Conservation (phyloP, 192 early-diverging fungal genomes). For the Umbelopsis vinacea region DNA sequence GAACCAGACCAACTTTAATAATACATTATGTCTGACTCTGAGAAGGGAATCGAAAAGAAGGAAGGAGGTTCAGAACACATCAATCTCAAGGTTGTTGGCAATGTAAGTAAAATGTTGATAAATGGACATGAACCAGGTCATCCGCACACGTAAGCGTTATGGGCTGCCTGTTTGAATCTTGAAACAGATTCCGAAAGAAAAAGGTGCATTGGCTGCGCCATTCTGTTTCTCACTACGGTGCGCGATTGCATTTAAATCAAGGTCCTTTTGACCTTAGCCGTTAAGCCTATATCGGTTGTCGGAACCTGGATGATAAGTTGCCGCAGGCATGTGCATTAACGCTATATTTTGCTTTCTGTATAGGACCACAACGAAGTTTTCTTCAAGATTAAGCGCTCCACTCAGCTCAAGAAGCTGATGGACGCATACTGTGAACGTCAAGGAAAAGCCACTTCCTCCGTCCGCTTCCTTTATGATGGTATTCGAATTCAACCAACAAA, state of each 20-base stretch:
- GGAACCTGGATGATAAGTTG: constrained; percentile 16
- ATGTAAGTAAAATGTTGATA: constrained; percentile 61
- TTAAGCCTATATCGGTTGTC: not conserved
- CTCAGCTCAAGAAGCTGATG: constrained; percentile 92
- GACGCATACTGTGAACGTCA: constrained; percentile 90
- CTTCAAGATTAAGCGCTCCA: constrained; percentile 96
- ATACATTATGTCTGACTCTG: constrained; percentile 39
- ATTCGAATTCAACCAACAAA: constrained; percentile 69
- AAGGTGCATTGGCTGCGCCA: too few species aligned
- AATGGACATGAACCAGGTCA: not conserved
- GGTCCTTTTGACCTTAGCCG: not conserved
- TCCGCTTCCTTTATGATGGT: constrained; percentile 94
- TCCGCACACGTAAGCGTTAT: not conserved
- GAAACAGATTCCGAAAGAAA: too few species aligned
- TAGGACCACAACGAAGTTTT: constrained; percentile 82
- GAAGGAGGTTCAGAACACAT: constrained; percentile 73
- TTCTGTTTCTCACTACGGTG: too few species aligned
- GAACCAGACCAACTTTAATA: not conserved
- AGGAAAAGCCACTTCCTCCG: constrained; percentile 74
- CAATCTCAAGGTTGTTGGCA: constrained; percentile 89
- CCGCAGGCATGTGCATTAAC: not conserved
- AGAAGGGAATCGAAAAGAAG: constrained; percentile 42
- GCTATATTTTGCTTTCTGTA: not conserved
- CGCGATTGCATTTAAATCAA: not conserved
- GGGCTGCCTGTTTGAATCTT: not conserved